These are phyloP conservation scores for Besnoitia besnoiti DNA, from an alignment of 169 alveolate species.

Conservation along the genomic window DNA sequence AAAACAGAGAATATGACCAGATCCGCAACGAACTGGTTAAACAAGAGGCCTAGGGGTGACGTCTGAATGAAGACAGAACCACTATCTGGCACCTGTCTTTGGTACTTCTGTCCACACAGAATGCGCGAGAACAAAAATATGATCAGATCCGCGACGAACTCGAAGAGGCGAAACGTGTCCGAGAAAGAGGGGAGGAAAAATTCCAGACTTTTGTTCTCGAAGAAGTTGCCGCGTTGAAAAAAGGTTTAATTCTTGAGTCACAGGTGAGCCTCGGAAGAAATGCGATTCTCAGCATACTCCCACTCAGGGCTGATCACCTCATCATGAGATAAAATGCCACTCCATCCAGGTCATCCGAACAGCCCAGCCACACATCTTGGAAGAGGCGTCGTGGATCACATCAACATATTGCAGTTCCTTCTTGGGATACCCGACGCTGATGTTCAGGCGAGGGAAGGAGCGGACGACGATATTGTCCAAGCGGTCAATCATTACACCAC, in stretches of 20 bases:
- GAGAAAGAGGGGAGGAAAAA: slow-evolving; percentile 69
- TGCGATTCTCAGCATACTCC: neutral
- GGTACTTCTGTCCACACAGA: slow-evolving; percentile 12
- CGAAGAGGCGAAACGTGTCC: slow-evolving; percentile 52
- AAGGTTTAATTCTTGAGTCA: slow-evolving; percentile 67
- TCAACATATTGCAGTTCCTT: neutral
- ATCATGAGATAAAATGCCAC: neutral
- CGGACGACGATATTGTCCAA: slow-evolving; percentile 91
- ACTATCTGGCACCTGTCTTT: too few species aligned
- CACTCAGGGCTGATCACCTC: neutral
- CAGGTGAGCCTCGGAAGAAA: slow-evolving; percentile 38
- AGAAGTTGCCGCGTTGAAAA: slow-evolving; percentile 69
- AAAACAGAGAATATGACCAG: too few species aligned
- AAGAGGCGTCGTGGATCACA: too few species aligned
- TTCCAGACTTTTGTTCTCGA: slow-evolving; percentile 67
- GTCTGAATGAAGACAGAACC: too few species aligned
- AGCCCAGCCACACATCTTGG: too few species aligned
- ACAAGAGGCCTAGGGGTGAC: too few species aligned
- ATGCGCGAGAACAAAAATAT: slow-evolving; percentile 58
- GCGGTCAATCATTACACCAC: slow-evolving; percentile 90
- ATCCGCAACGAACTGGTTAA: too few species aligned
- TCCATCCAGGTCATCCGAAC: too few species aligned
- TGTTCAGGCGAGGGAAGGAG: slow-evolving; percentile 84
- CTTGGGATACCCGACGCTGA: neutral
- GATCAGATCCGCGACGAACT: slow-evolving; percentile 57